Evolutionary conservation across 352 stramenopile genomes (phyloP).

Genomic region (Globisporangium cederbergense): DNA sequence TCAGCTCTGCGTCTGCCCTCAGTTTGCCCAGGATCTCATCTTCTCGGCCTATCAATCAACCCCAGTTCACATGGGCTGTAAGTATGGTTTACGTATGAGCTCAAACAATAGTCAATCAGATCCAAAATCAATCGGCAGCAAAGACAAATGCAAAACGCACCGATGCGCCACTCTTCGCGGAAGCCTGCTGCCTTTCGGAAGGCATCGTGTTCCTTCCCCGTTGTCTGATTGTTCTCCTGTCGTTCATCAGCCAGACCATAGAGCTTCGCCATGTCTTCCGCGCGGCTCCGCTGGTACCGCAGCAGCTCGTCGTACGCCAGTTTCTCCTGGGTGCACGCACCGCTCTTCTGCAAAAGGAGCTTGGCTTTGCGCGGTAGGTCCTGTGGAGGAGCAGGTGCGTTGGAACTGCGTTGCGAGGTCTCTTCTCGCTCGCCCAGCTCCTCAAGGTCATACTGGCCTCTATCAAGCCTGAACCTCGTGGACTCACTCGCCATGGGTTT

Average conservation of each 20-base stretch:
- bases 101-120: no score
- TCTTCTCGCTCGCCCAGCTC: conserved; percentile 5
- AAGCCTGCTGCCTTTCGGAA: conserved; percentile 19
- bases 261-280: conserved; percentile 28
- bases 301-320: conserved; percentile 40
- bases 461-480: neutral
- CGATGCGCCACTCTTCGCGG: conserved; percentile 40
- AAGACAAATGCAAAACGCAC: conserved; percentile 12
- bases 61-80: no score
- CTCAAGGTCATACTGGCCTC: neutral
- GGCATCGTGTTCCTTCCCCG: conserved; percentile 8
- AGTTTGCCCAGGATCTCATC: conserved; percentile 24
- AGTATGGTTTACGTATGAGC: no score
- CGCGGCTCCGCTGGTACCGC: conserved; percentile 27
- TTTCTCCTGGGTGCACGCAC: conserved; percentile 18
- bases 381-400: no score
- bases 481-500: neutral
- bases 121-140: no score
- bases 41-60: conserved; percentile 16
- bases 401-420: neutral
- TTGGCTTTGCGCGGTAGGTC: neutral
- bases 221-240: neutral
- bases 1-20: conserved; percentile 3
- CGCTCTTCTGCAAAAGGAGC: conserved; percentile 11
- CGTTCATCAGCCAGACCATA: neutral